A percentile compares a stretch with the other conserved stretches of the same genome.
These are phyloP conservation scores for Metroxylon sagu DNA, from an alignment of 176 grass and related monocot species.

Conservation along the genomic window DNA sequence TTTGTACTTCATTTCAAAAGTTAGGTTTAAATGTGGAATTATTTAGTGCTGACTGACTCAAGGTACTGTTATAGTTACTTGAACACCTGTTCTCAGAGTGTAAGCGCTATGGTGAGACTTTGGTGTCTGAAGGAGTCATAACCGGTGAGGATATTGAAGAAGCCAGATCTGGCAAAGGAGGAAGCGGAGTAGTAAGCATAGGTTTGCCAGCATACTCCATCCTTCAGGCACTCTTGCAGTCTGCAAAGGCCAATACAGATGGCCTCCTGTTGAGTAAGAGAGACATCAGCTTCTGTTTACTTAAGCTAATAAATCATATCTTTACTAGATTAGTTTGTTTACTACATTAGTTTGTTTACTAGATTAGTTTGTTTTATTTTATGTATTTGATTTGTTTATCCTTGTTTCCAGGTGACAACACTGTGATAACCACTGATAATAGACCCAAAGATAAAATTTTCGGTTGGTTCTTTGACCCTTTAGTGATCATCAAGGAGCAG, in stretches of 20 bases:
- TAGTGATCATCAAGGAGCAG: conserved; percentile 93
- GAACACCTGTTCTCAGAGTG: conserved; percentile 77
- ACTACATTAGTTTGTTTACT: too few relatives aligned
- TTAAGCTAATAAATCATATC: too few relatives aligned
- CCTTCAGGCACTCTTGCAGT: conserved; percentile 65
- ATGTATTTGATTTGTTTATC: not conserved
- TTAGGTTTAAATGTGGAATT: not conserved
- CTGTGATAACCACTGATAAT: conserved; percentile 75
- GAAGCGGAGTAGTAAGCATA: conserved; percentile 57
- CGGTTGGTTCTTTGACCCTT: conserved; percentile 93
- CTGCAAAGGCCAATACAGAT: conserved; percentile 47
- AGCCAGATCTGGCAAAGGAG: conserved; percentile 64
- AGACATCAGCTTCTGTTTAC: too few relatives aligned
- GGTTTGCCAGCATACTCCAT: conserved; percentile 92
- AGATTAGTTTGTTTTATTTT: too few relatives aligned
- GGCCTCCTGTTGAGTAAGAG: conserved; percentile 61
- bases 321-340: too few relatives aligned
- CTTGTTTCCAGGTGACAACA: conserved; percentile 46
- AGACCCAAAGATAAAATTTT: conserved; percentile 56
- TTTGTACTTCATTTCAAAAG: too few relatives aligned
- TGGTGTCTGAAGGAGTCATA: conserved; percentile 65
- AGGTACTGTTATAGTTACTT: conserved; percentile 44
- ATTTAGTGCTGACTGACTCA: conserved; percentile 11
- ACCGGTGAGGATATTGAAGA: conserved; percentile 70
- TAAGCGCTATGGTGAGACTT: conserved; percentile 44